Percentiles rank a stretch among this genome's conserved stretches.
phyloP scores from a whole-genome alignment of 345 rosid species.

The Limnanthes douglasii region DNA sequence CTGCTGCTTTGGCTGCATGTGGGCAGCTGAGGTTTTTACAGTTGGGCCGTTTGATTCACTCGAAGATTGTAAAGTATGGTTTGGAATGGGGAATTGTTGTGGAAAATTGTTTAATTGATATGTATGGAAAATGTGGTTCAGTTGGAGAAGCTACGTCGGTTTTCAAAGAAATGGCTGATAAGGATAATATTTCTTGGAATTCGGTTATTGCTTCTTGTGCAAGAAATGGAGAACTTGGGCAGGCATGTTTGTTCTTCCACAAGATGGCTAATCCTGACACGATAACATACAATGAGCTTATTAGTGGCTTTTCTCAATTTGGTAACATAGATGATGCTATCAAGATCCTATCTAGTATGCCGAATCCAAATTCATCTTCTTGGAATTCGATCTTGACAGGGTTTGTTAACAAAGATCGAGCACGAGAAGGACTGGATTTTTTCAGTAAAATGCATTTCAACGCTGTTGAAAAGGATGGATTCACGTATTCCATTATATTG shows the following conservation, averaged over 20 bases:
- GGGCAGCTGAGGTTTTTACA: constrained; percentile 21
- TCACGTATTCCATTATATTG: constrained; percentile 43
- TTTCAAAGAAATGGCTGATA: constrained; percentile 29
- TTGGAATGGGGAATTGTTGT: constrained; percentile 23
- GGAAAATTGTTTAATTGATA: constrained; percentile 65
- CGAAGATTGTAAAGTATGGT: constrained; percentile 41
- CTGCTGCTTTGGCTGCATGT: constrained; percentile 50
- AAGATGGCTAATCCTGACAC: constrained; percentile 55
- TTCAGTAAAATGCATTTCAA: constrained; percentile 39
- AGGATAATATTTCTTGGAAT: constrained; percentile 73
- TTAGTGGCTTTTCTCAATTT: constrained; percentile 45
- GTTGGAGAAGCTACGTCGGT: constrained; percentile 37
- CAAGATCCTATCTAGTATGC: constrained; percentile 28
- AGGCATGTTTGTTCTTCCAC: constrained; percentile 30
- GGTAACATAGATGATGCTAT: constrained; percentile 36
- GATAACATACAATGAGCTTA: constrained; percentile 61
- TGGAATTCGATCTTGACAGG: constrained; percentile 78
- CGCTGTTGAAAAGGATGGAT: constrained; percentile 32
- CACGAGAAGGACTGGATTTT: constrained; percentile 32
- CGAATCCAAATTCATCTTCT: constrained; percentile 52
- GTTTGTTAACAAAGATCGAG: constrained; percentile 32
- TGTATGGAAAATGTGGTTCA: constrained; percentile 68
- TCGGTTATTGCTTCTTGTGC: constrained; percentile 58
- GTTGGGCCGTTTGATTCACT: constrained; percentile 41
- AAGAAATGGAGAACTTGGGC: constrained; percentile 37